Conservation (phyloP, 2,329 filamentous ascomycete species). For the Torrubiella hemipterigena region DNA sequence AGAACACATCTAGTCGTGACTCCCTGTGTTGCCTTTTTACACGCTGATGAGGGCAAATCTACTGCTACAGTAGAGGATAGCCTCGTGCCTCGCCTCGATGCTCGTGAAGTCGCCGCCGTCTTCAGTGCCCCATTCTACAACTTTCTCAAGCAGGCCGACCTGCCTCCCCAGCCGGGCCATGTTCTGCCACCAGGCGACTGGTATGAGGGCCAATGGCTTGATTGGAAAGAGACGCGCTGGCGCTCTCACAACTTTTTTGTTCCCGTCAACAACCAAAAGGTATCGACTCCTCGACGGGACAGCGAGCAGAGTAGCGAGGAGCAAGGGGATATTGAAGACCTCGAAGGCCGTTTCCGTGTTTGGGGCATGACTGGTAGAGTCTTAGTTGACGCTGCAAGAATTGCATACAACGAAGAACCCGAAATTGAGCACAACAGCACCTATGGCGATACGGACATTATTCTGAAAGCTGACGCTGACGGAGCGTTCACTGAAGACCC, state of each 20-base stretch:
- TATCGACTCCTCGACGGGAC: conserved; percentile 43
- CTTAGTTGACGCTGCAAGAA: conserved; percentile 72
- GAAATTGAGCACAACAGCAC: conserved; percentile 61
- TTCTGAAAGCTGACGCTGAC: conserved; percentile 30
- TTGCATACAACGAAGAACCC: conserved; percentile 73
- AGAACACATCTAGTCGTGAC: conserved; percentile 62
- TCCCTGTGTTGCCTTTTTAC: conserved; percentile 68
- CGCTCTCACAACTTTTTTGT: conserved; percentile 86
- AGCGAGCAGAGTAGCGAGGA: conserved; percentile 31
- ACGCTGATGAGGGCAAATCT: conserved; percentile 38
- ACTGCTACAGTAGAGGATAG: conserved; percentile 48
- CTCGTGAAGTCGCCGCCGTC: conserved; percentile 84
- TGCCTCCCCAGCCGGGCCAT: conserved; percentile 27
- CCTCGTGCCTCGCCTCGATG: conserved; percentile 71
- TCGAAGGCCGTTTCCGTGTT: conserved; percentile 58
- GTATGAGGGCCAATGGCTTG: conserved; percentile 76
- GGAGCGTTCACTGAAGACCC: conserved; percentile 31
- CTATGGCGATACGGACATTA: conserved; percentile 41
- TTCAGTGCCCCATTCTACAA: conserved; percentile 84
- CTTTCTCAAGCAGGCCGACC: conserved; percentile 56
- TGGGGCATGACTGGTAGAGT: conserved; percentile 94
- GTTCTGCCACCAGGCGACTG: conserved; percentile 47
- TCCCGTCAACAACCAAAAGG: conserved; percentile 58
- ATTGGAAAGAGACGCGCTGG: conserved; percentile 72
- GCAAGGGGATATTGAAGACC: conserved; percentile 34